Base-by-base conservation (phyloP, 2,329 filamentous ascomycete species). In the Epichloe glyceriae region DNA sequence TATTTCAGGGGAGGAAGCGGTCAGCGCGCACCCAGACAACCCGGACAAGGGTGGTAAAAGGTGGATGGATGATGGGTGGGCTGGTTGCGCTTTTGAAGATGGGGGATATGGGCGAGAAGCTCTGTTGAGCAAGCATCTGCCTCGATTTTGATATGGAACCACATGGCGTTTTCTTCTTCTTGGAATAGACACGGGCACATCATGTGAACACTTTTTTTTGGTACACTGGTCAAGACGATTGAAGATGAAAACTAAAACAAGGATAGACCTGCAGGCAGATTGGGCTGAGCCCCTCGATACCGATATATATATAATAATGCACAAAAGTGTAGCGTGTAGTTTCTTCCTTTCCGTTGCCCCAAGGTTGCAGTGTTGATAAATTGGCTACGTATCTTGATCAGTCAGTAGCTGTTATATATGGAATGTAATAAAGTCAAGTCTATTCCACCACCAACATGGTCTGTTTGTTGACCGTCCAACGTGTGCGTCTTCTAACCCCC, bases 1-100 rank as follows among this genome's bases (percentile, higher is more conserved):
- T 80, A 80, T 56, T 80, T 80, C 62, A 70, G 78, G 30, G 67
- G 70, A 4, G 66, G 62, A 19, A 56, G 40, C 30, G 26, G 57
- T 57, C 51, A 47, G 59, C 48, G 51, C 58, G 38, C 60, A 15
- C 14, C 45, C 11, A 42, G 60, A 38, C 58, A 57, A 19, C 68
- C 68, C n/a, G 69, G 69, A 0, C 63, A 70, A 53, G 67, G 68
- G 5, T 71, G 67, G 68, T 70, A 62, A 58, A 30, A 10, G 26
- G 26, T 30, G 8, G 8, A n/a, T n/a, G n/a, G 22, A 30, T 4
- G 8, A 30, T 10, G 8, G 26, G 8, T 8, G 26, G 10, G 26
- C 2, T 30, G 30, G 30, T 30, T 30, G 30, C 30, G 10, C 30
- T 30, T 30, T 3, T 30, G 30, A 30, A 4, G 30, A 30, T 19